Evolutionary conservation across 169 alveolate species (phyloP).

Genomic region (Plasmodium blacklocki): DNA sequence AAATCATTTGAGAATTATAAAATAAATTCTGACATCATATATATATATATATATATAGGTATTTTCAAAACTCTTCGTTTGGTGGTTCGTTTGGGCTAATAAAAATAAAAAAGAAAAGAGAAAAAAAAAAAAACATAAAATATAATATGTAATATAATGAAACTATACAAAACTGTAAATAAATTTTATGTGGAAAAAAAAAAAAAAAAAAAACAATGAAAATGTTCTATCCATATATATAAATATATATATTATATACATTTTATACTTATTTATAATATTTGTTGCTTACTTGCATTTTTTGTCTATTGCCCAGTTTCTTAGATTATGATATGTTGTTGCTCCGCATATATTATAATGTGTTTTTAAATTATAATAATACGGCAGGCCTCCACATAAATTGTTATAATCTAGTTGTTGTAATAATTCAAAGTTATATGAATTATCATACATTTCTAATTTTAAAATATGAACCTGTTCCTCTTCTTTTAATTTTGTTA

Average conservation of each 20-base stretch:
- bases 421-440: conserved; percentile 80
- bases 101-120: conserved; percentile 7
- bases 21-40: background rate
- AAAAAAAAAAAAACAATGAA: too few relatives aligned
- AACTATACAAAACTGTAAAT: background rate
- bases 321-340: conserved; percentile 83
- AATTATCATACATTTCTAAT: conserved; percentile 29
- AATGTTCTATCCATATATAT: too few relatives aligned
- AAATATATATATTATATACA: too few relatives aligned
- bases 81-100: conserved; percentile 74
- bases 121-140: background rate
- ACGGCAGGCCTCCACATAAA: conserved; percentile 90
- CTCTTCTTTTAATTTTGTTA: conserved; percentile 46
- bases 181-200: background rate
- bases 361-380: conserved; percentile 83
- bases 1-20: background rate
- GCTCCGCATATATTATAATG: conserved; percentile 87
- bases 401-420: conserved; percentile 78
- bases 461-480: conserved; percentile 46
- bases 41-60: background rate
- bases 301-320: conserved; percentile 82
- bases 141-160: background rate
- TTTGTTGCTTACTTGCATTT: conserved; percentile 76
- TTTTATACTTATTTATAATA: background rate
- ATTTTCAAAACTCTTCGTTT: conserved; percentile 26